Conservation (phyloP, 306 rosid genomes). For the Malus sieversii region DNA sequence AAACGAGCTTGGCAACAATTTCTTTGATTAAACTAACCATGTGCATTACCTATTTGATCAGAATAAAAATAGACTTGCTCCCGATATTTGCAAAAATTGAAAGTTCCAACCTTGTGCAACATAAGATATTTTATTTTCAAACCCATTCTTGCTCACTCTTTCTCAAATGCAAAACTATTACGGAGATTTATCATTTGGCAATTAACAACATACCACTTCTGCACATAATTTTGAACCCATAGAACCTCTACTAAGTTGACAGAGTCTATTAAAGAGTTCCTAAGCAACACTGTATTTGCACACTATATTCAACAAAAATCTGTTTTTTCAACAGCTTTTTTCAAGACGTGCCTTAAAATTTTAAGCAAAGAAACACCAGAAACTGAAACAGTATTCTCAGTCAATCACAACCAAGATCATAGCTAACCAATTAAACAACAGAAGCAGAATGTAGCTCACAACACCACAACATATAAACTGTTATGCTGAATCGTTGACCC, state of each 20-base stretch:
- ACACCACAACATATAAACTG: background rate
- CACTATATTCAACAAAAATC: background rate
- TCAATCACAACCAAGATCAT: background rate
- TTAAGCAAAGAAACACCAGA: background rate
- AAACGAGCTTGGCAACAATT: background rate
- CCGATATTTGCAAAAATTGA: background rate
- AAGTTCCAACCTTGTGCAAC: background rate
- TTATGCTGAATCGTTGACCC: background rate
- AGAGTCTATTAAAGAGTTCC: background rate
- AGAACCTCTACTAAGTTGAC: background rate
- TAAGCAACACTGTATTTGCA: too few relatives aligned
- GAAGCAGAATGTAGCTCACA: background rate
- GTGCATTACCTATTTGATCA: background rate
- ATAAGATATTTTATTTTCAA: too few relatives aligned
- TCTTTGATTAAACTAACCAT: background rate
- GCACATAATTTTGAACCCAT: background rate
- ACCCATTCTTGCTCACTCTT: background rate
- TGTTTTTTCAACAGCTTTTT: background rate
- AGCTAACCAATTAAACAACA: background rate
- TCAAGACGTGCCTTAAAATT: background rate
- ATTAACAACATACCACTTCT: background rate
- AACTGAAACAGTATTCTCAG: background rate
- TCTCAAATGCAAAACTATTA: background rate
- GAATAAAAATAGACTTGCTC: background rate
- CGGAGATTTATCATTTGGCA: background rate